Base-by-base conservation (phyloP, 345 rosid species). In the Balakata baccata region DNA sequence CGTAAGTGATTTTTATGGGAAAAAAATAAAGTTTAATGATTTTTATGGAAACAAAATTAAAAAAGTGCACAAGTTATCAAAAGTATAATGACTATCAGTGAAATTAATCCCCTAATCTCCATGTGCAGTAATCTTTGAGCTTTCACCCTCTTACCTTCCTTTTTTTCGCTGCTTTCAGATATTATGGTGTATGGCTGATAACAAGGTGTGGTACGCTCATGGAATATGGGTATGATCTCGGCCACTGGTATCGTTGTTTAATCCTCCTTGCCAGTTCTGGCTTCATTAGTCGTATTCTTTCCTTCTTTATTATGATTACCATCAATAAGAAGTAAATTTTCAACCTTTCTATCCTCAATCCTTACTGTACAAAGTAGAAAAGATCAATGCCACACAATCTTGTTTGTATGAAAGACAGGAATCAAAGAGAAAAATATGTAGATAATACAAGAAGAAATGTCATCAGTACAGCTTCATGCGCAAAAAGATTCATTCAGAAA, bases 161-260 rank as follows among this genome's bases (percentile, higher is more conserved):
- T 29, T 29, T 2, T 5, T 41, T 64, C 50, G 45, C 58, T 68
- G 37, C 7, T 66, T 69, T 59, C 87, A 92, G 99, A 76, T 95
- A 92, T 74, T 82, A 81, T n/a, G 97, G 99, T 64, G 98, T 96
- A 12, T 96, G 99, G 98, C 82, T 96, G 81, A 88, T 96, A 75
- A 91, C 99, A 22, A 74, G 98, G 64, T 93, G 99, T 41, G 98
- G 98, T 22, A 86, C 97, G 13, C 88, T 96, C 41, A 72, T 83
- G 82, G 77, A 81, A 43, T 86, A 70, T 18, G 91, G 92, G 7
- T 96, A 90, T 57, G 82, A 90, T 82, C 86, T 96, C 64, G 87
- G 83, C 56, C 79, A 91, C 69, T 96, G 89, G 84, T 70, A 70
- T 74, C 84, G 86, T 14, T 88, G 88, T 74, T 82, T 96, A 60